Base-by-base conservation (phyloP, 2,329 filamentous ascomycete genomes). In the Sodiomyces alkalinus region DNA sequence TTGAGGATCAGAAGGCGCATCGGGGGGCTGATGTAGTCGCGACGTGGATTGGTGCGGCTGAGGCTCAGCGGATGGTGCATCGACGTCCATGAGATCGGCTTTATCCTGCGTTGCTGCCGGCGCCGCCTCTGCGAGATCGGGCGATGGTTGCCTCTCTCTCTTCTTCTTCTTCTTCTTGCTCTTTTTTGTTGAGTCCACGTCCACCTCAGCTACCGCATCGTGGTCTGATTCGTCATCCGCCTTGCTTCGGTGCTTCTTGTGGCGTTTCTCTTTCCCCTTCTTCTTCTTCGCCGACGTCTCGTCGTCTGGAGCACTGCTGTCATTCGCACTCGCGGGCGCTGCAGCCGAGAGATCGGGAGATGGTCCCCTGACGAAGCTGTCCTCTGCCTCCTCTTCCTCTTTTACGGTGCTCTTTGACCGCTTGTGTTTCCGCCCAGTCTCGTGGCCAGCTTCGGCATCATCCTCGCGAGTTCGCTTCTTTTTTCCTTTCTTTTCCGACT, bases 361-460 rank as follows among this genome's bases (percentile, higher is more conserved):
- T n/a, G n/a, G n/a, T n/a, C n/a, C n/a, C n/a, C n/a, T n/a, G 23
- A 13, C 21, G 6, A 16, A 17, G n/a, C 15, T 16, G 5, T 35
- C 24, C 17, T 35, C 29, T 15, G 24, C 20, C 10, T 29, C 39
- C 11, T 28, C 36, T 5, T 37, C 35, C 3, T 30, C 28, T 16
- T 18, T 17, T 13, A 20, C 27, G 17, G 55, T 55, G 53, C 51
- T 60, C 45, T 62, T 64, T 5, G 60, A 59, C 34, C 60, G 62
- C 39, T 67, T 65, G 40, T 60, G 52, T 44, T 59, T 62, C 41
- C 56, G 56, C 34, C n/a, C n/a, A n/a, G n/a, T n/a, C n/a, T 63
- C 58, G 19, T 46, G 43, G 26, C 53, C 49, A 22, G 47, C 49
- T 6, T 38, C 32, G 13, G 39, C 41, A 21, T 62, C 57, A 16